Evolutionary conservation across 169 alveolate species (phyloP).

Genomic region (Perkinsus olseni): DNA sequence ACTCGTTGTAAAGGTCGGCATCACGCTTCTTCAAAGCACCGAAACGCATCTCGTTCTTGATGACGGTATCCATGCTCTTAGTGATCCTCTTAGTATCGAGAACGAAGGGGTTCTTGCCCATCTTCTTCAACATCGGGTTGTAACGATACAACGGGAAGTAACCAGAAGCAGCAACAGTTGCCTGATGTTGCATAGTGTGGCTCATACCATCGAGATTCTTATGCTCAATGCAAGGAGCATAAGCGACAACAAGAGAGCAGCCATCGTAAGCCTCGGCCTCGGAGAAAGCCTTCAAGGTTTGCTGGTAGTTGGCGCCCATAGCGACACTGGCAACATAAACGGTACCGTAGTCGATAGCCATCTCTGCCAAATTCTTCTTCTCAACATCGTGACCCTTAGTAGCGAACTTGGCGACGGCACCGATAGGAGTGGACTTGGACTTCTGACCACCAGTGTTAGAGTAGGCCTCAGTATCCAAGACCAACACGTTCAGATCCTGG

Average conservation of each 20-base stretch:
- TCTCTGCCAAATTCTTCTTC: conserved; percentile 45
- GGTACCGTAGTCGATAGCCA: conserved; percentile 51
- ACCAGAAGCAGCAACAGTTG: conserved; percentile 43
- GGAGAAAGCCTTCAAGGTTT: conserved; percentile 33
- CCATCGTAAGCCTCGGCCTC: conserved; percentile 51
- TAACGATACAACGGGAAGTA: conserved; percentile 43
- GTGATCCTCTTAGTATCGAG: conserved; percentile 32
- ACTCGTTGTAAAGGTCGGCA: conserved; percentile 26
- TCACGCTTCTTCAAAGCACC: conserved; percentile 21
- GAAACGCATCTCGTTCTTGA: conserved; percentile 34
- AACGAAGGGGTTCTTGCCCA: conserved; percentile 24
- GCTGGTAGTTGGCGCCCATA: conserved; percentile 43
- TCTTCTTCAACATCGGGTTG: conserved; percentile 28
- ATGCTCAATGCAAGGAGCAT: conserved; percentile 51
- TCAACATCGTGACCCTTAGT: conserved; percentile 39
- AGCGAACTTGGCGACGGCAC: conserved; percentile 51
- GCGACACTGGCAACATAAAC: conserved; percentile 51
- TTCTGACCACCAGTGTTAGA: conserved; percentile 52
- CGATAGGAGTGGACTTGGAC: conserved; percentile 50
- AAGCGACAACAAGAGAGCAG: conserved; percentile 41
- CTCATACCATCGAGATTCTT: conserved; percentile 22
- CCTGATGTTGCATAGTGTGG: conserved; percentile 25
- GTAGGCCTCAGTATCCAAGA: conserved; percentile 50
- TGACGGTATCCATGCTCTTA: conserved; percentile 16
- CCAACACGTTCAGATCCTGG: conserved; percentile 34